phyloP scores from a whole-genome alignment of 1,139 yeast species.

The Yamadazyma membranifaciens region DNA sequence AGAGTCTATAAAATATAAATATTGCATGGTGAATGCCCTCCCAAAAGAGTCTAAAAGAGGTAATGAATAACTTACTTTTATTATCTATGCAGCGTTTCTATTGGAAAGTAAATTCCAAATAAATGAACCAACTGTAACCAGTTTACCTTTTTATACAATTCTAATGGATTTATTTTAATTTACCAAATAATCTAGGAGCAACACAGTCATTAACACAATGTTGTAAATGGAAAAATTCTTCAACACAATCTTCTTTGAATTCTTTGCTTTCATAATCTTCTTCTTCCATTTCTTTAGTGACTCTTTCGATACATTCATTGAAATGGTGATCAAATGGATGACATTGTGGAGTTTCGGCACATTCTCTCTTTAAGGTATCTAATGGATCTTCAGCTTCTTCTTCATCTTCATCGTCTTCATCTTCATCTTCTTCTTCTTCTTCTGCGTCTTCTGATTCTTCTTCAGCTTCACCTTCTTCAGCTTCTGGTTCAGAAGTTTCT shows the following conservation, averaged over 20 bases:
- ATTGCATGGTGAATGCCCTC: too few species aligned
- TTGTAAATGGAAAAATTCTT: conserved; percentile 95
- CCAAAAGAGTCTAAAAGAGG: too few species aligned
- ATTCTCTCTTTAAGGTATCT: conserved; percentile 65
- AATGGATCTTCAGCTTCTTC: conserved; percentile 71
- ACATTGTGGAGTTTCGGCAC: conserved; percentile 68
- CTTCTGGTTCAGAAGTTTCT: conserved; percentile 22
- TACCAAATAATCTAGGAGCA: conserved; percentile 86
- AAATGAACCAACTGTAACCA: background rate
- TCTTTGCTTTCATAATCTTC: conserved; percentile 73
- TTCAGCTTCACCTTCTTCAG: conserved; percentile 36
- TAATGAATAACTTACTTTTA: conserved; percentile 2
- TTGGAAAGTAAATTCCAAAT: too few species aligned
- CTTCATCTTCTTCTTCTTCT: conserved; percentile 57
- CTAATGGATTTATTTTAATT: conserved; percentile 61
- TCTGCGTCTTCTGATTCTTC: conserved; percentile 46
- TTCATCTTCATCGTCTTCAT: conserved; percentile 76
- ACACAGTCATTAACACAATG: conserved; percentile 93
- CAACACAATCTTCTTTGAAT: conserved; percentile 96
- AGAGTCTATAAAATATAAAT: too few species aligned
- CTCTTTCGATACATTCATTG: conserved; percentile 94
- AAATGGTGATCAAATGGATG: conserved; percentile 82
- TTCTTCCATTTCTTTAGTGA: conserved; percentile 80
- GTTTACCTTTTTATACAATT: background rate
- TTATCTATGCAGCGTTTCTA: too few species aligned